Conservation (phyloP, 2,329 filamentous ascomycete genomes). For the Didymosphaeria variabile region DNA sequence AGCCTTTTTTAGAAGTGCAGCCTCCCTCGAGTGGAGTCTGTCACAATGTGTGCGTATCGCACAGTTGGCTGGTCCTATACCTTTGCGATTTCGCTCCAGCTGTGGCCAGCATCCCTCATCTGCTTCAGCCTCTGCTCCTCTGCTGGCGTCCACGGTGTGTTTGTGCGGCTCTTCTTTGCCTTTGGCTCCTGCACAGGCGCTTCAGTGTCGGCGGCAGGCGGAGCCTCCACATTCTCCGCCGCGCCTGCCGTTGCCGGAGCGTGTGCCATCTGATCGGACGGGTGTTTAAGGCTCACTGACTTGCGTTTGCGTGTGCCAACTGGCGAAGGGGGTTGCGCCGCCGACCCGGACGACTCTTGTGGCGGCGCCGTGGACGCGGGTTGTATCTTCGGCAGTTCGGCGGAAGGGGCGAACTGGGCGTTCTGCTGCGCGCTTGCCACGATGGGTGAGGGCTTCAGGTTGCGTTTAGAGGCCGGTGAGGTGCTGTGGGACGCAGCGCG, state of each 20-base stretch:
- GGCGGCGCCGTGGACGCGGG: conserved; percentile 39
- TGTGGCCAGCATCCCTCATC: conserved; percentile 91
- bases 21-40: conserved; percentile 12
- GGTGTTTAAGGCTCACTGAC: conserved; percentile 38
- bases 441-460: conserved; percentile 53
- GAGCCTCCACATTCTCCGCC: conserved; percentile 34
- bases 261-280: conserved; percentile 36
- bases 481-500: conserved; percentile 45
- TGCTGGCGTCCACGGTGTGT: conserved; percentile 95
- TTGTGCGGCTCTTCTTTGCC: conserved; percentile 94
- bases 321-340: conserved; percentile 33
- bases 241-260: conserved; percentile 26
- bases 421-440: conserved; percentile 42
- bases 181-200: conserved; percentile 47
- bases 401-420: conserved; percentile 29
- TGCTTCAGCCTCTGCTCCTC: conserved; percentile 92
- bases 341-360: conserved; percentile 31
- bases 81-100: conserved; percentile 99
- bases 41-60: conserved; percentile 10
- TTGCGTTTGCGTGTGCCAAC: conserved; percentile 46
- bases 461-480: conserved; percentile 55
- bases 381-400: conserved; percentile 39
- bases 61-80: conserved; percentile 56
- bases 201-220: conserved; percentile 33
- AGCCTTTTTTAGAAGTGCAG: conserved; percentile 3